Conservation (phyloP, 768 basidiomycete genomes). For the Podaxis sp. region DNA sequence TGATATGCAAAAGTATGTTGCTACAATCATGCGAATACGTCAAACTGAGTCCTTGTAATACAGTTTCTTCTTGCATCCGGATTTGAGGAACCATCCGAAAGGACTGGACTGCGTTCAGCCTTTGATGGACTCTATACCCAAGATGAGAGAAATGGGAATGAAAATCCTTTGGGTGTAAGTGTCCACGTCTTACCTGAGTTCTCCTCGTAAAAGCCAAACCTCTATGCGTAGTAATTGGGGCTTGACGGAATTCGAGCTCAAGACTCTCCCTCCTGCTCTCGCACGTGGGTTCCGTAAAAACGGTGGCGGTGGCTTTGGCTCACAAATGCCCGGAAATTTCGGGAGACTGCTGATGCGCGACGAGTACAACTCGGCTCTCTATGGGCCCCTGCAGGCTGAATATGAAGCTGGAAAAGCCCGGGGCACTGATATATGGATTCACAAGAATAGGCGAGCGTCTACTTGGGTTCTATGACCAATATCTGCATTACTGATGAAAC, state of each 20-base stretch:
- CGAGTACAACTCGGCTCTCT: conserved; percentile 56
- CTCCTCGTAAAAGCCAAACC: background rate
- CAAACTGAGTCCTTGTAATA: background rate
- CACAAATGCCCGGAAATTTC: conserved; percentile 50
- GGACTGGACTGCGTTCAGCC: conserved; percentile 61
- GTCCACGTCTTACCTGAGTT: background rate
- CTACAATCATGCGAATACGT: background rate
- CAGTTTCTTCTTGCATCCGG: conserved; percentile 67
- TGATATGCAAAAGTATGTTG: conserved; percentile 71
- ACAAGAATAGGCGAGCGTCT: conserved; percentile 58
- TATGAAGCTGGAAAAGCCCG: conserved; percentile 49
- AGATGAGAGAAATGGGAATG: conserved; percentile 46
- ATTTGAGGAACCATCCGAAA: conserved; percentile 51
- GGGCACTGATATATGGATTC: conserved; percentile 70
- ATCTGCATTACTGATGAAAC: background rate
- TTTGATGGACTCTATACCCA: conserved; percentile 46
- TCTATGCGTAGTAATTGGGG: conserved; percentile 61
- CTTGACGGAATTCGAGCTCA: conserved; percentile 61
- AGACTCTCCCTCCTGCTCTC: conserved; percentile 60
- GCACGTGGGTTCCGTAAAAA: conserved; percentile 53
- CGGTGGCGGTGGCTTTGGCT: conserved; percentile 52
- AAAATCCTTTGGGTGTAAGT: conserved; percentile 68
- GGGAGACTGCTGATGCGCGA: conserved; percentile 61
- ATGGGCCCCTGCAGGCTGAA: conserved; percentile 59
- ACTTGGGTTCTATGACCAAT: background rate